phyloP scores from a whole-genome alignment of 1,139 yeast genomes.

The Sugiyamaella xylanicola region DNA sequence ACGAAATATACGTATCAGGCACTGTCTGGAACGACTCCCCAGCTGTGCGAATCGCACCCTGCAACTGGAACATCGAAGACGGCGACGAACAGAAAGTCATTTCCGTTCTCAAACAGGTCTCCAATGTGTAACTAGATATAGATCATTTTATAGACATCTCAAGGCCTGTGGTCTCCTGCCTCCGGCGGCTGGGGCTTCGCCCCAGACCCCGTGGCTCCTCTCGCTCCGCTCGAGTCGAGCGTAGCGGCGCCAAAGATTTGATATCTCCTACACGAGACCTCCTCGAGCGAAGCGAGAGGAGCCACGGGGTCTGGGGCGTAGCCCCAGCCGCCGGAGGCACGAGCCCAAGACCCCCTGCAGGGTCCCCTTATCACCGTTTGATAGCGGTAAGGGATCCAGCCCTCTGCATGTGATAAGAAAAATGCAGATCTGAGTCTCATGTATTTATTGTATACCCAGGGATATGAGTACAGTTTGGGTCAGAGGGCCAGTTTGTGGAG shows the following conservation, averaged over 20 bases:
- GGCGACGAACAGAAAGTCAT: constrained; percentile 27
- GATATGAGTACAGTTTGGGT: constrained; percentile 45
- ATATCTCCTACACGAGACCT: too few relatives aligned
- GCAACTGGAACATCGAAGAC: constrained; percentile 32
- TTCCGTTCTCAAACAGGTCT: constrained; percentile 22
- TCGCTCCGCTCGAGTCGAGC: too few relatives aligned
- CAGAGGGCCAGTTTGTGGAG: constrained; percentile 83
- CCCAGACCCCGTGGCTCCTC: too few relatives aligned
- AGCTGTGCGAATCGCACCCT: constrained; percentile 36
- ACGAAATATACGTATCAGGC: constrained; percentile 31
- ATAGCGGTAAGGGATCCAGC: constrained; percentile 1
- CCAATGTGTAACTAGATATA: not conserved
- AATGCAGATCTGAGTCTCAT: not conserved
- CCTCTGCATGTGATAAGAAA: not conserved
- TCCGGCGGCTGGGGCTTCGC: too few relatives aligned
- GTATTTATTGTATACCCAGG: not conserved
- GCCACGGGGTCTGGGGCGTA: not conserved
- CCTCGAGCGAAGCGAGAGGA: not conserved
- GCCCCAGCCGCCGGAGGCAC: not conserved
- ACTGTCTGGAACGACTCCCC: constrained; percentile 31
- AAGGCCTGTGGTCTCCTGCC: too few relatives aligned
- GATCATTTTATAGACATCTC: too few relatives aligned
- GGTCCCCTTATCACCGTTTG: not conserved
- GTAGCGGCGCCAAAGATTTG: too few relatives aligned
- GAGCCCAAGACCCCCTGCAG: not conserved